Evolutionary conservation across 225 moss, liverwort and hornwort genomes (phyloP), one percentile per base, ranked within the genome.

Genomic region (Polytrichum commune): DNA sequence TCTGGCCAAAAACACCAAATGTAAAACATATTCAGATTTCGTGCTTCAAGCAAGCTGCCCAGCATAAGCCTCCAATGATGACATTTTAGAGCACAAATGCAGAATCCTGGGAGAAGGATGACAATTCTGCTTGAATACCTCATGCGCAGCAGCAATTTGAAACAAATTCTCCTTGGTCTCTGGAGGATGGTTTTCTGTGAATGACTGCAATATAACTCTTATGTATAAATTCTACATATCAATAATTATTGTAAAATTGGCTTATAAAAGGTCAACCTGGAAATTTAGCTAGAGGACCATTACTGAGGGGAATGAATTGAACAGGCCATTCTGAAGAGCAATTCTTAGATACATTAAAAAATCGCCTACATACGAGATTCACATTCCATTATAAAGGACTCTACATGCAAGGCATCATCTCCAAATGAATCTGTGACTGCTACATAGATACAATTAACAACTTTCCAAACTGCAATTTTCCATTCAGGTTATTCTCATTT

Each of bases 141-240:
- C 97, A 76, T 98, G 92, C 64, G 94, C 94, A 78, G 87, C 91
- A 29, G 92, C 91, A 56, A 94, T 29, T 29, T 29, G 5, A 5
- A 29, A 29, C 26, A 5, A 86, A 77, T 98, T 98, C 68, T 95
- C 84, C 78, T 90, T 92, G 46, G 97, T 92, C 73, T 88, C 94
- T 18, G 90, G 87, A 79, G 97, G 92, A 76, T 95, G 0, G 0
- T 98, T 67, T 98, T 95, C 80, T 95, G 94, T 76, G 94, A 92
- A 84, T 98, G 97, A 76, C 96, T 96, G 86, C 86, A 83, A 6
- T 27, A 73, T 19, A 18, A 64, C 6, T 5, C 4, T 1, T 64
- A 8, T 64, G 30, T 53, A 54, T 27, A 66, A 65, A 24, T 22
- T 63, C 58, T 29, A 78, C 25, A 75, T 70, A 73, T 66, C 25